Percentiles rank a stretch among this genome's conserved stretches.
These are phyloP conservation scores for Cordyceps fumosorosea DNA, from an alignment of 2,329 filamentous ascomycete genomes.

Conservation along the genomic window DNA sequence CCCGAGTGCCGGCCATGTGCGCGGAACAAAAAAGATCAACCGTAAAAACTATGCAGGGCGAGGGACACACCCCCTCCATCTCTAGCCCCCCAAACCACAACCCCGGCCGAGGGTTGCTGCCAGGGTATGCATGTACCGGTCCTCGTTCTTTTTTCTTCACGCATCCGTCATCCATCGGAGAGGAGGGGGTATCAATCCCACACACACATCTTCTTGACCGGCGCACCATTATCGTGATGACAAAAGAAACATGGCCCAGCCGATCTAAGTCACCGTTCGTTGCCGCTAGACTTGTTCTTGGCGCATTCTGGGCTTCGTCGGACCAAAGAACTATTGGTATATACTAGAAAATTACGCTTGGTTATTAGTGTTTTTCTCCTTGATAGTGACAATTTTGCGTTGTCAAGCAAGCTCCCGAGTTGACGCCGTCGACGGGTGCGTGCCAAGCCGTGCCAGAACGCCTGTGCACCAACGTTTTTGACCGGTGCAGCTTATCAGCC, in stretches of 20 bases:
- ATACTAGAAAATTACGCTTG: not conserved
- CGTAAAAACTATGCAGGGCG: not conserved
- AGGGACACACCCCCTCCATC: not conserved
- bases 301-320: not conserved
- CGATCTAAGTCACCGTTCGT: not conserved
- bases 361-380: not conserved
- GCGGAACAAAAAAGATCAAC: not conserved
- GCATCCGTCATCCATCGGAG: too few species aligned
- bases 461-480: not conserved
- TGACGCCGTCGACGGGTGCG: not conserved
- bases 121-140: not conserved
- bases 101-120: not conserved
- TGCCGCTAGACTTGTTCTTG: not conserved
- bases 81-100: too few species aligned
- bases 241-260: not conserved
- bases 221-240: not conserved
- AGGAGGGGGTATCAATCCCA: too few species aligned
- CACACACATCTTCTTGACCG: not conserved
- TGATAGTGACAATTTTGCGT: not conserved
- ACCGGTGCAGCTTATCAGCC: not conserved
- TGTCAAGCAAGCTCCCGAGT: too few species aligned
- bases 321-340: not conserved
- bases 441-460: not conserved
- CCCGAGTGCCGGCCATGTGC: slow-evolving; percentile 8
- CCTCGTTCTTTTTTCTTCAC: not conserved